phyloP scores from a whole-genome alignment of 345 rosid genomes.

The Iberis pinnata region DNA sequence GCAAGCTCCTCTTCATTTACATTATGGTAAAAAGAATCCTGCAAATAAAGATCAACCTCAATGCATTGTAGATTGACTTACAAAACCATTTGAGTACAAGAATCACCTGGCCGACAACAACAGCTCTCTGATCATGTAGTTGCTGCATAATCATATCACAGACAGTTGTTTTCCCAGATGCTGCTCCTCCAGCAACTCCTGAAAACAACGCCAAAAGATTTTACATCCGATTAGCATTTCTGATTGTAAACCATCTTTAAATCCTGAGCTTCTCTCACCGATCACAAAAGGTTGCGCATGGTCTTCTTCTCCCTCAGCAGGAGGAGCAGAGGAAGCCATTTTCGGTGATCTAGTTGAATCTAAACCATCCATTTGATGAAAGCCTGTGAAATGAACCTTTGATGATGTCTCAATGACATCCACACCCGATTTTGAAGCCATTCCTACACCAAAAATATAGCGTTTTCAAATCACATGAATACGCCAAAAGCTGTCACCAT shows the following conservation, averaged over 20 bases:
- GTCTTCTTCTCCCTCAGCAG: conserved; percentile 22
- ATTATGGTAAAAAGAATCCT: conserved; percentile 93
- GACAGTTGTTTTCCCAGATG: conserved; percentile 94
- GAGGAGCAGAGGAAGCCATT: conserved; percentile 38
- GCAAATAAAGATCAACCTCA: conserved; percentile 24
- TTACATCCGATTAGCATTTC: background rate
- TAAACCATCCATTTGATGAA: conserved; percentile 35
- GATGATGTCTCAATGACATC: conserved; percentile 88
- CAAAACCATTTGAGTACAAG: too few species aligned
- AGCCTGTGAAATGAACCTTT: conserved; percentile 77
- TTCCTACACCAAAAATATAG: background rate
- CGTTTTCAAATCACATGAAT: too few species aligned
- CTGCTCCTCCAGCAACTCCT: conserved; percentile 98
- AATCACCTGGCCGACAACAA: conserved; percentile 80
- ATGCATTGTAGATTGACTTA: too few species aligned
- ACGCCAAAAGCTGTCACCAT: background rate
- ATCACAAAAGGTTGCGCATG: conserved; percentile 77
- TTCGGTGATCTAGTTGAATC: conserved; percentile 42
- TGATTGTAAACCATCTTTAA: background rate
- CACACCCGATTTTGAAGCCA: conserved; percentile 41
- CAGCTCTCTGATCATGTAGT: conserved; percentile 93
- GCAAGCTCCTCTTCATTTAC: conserved; percentile 73
- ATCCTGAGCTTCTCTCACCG: conserved; percentile 41
- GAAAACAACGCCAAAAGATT: background rate
- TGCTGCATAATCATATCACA: conserved; percentile 98